These are phyloP conservation scores for Lagerstroemia speciosa DNA, from an alignment of 345 rosid species.

Conservation along the genomic window DNA sequence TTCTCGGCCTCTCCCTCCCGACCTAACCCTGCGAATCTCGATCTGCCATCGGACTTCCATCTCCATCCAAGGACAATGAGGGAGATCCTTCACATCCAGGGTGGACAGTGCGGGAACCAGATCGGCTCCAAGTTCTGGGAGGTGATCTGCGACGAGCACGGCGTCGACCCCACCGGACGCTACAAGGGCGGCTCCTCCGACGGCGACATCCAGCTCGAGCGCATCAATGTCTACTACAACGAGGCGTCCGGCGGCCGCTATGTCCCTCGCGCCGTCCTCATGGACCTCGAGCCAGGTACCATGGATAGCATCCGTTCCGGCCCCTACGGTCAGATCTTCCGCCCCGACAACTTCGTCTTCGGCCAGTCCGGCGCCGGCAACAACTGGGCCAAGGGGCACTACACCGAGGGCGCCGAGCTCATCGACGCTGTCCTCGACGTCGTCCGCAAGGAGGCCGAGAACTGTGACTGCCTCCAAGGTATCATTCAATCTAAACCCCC, in stretches of 20 bases:
- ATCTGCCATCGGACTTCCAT: neutral
- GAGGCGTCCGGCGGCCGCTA: constrained; percentile 91
- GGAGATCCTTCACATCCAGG: constrained; percentile 92
- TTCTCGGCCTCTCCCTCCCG: neutral
- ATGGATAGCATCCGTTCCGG: constrained; percentile 98
- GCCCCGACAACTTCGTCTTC: constrained; percentile 81
- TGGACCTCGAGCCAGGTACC: constrained; percentile 99
- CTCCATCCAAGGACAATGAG: constrained; percentile 38
- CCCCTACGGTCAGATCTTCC: constrained; percentile 72
- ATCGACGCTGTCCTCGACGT: constrained; percentile 95
- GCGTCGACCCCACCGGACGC: constrained; percentile 76
- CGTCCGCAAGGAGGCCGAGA: constrained; percentile 94
- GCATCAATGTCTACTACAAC: constrained; percentile 88
- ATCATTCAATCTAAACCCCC: neutral
- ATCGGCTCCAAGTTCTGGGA: constrained; percentile 99
- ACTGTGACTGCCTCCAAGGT: constrained; percentile 99
- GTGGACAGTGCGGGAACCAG: constrained; percentile 98
- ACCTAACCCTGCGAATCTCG: neutral
- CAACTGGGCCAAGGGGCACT: constrained; percentile 87
- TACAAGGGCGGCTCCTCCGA: constrained; percentile 30
- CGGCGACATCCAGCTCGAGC: constrained; percentile 70
- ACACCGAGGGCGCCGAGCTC: constrained; percentile 93
- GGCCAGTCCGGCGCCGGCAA: constrained; percentile 88
- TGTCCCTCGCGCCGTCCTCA: constrained; percentile 91
- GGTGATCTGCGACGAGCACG: constrained; percentile 93